Evolutionary conservation across 768 basidiomycete genomes (phyloP).

Genomic region (Rhodocollybia butyracea): DNA sequence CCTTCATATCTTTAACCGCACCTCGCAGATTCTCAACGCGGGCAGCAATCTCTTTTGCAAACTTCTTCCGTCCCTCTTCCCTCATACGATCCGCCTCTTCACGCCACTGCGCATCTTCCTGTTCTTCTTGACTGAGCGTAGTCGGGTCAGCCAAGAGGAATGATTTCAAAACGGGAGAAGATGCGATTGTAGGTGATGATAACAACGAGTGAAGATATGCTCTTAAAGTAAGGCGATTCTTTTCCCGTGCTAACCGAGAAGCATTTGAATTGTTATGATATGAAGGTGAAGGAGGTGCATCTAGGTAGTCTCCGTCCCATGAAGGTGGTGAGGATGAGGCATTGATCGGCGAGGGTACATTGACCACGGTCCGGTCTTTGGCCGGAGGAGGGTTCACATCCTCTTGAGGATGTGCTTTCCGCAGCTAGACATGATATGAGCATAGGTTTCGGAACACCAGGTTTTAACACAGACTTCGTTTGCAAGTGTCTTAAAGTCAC

Average conservation of each 20-base stretch:
- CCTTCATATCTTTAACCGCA: conserved; percentile 84
- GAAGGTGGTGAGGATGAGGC: conserved; percentile 13
- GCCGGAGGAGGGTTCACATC: conserved; percentile 78
- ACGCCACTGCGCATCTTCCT: conserved; percentile 71
- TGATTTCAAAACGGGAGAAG: conserved; percentile 80
- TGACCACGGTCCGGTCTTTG: conserved; percentile 80
- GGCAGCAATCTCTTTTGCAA: conserved; percentile 81
- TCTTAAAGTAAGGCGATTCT: conserved; percentile 91
- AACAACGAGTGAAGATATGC: conserved; percentile 87
- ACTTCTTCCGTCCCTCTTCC: conserved; percentile 83
- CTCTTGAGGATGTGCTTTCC: conserved; percentile 82
- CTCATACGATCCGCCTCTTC: conserved; percentile 87
- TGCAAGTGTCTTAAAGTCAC: conserved; percentile 89
- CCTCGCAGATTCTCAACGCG: conserved; percentile 85
- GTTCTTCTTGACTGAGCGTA: conserved; percentile 62
- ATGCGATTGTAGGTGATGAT: conserved; percentile 65
- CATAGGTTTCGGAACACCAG: neutral
- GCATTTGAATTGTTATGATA: conserved; percentile 17
- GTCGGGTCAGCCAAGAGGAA: conserved; percentile 83
- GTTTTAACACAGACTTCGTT: conserved; percentile 56
- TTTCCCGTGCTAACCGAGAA: conserved; percentile 77
- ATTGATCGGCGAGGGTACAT: conserved; percentile 33
- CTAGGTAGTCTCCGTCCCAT: conserved; percentile 11
- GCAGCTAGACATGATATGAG: conserved; percentile 51
- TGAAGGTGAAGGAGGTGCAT: conserved; percentile 17